Base-by-base conservation (phyloP, 495 filamentous ascomycete species). In the Aspergillus coremiiformis region DNA sequence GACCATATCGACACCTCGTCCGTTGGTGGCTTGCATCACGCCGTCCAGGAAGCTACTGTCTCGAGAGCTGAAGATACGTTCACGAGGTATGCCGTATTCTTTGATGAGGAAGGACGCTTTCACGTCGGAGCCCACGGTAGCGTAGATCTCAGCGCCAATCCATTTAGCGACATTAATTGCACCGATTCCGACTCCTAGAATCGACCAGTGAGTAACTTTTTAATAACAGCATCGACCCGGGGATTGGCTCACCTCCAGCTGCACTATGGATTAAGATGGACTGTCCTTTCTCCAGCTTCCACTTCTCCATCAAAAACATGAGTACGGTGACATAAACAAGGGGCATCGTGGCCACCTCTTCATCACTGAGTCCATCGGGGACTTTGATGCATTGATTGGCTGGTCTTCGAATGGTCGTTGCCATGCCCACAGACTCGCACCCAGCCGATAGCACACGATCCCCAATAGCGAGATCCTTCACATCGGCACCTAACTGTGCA, bases 281-380 rank as follows among this genome's bases (percentile, higher is more conserved):
- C 41, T 66, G 49, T 3, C 53, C 57, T 53, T 56, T 54, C n/a
- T 54, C 17, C 0, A 58, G 17, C 8, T 39, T 49, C 2, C 44
- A 44, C 0, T n/a, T 55, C 30, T 74, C 26, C 6, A 71, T 41
- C 0, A 83, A 30, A 0, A 52, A 53, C 51, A 72, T 67, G 0
- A 77, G 50, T 0, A 66, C 55, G 0, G 73, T 77, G 3, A 55
- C 24, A 53, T 66, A 76, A 0, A 71, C 72, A 5, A 47, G 27
- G 9, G 69, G 69, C 35, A 81, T 61, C 0, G 71, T 69, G 0
- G 74, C 69, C 0, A 69, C 65, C 11, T 61, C 60, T 1, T 54
- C 58, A 22, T 58, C 62, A 19, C 52, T 45, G 1, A 67, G 41
- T 12, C 24, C 32, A 14, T 59, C 57, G 0, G 66, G 60, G 6